Evolutionary conservation across 1,284 basidiomycete species (phyloP), one percentile per base, ranked within the genome.

Genomic region (Irpex rosettiformis): DNA sequence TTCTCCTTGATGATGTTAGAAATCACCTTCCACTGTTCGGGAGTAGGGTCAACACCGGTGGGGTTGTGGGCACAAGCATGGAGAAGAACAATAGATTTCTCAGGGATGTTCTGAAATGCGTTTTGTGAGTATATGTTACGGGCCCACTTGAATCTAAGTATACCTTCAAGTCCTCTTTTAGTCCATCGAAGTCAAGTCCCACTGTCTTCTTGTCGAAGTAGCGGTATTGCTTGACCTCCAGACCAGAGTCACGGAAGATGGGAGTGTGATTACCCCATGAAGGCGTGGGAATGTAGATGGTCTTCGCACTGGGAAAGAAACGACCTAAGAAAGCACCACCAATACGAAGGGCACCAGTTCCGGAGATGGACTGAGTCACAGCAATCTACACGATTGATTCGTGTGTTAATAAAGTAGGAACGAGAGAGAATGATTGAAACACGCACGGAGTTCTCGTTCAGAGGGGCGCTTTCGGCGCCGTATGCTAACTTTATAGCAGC

Each of bases 191-290:
- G 78, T 98, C 94, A 58, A 99, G 84, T 28, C 94, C 94, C 57
- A 97, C 93, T 4, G 94, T 97, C 68, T 88, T 84, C 74, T 94
- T 91, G 80, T 99, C 89, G 72, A 98, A 98, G 79, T 98, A 99
- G 61, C 89, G 83, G 79, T 98, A 98, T 27, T 83, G 81, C 71
- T 93, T 91, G 69, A 98, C 94, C 76, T 97, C 93, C 42, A 99
- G 81, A 13, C 96, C 96, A 54, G 94, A 93, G 77, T 98, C 94
- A 63, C 88, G 86, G 81, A 87, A 94, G 69, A 85, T 77, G 56
- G 89, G 86, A 52, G 89, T 93, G 75, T 99, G 96, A 79, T 99
- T 99, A 45, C 96, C 96, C 97, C 97, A 99, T 6, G 96, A 93
- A 16, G 97, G 97, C 10, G 82, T 81, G 45, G 97, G 97, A 56